Evolutionary conservation across 2,329 filamentous ascomycete species (phyloP), one percentile per base, ranked within the genome.

Genomic region (Colletotrichum lentis): DNA sequence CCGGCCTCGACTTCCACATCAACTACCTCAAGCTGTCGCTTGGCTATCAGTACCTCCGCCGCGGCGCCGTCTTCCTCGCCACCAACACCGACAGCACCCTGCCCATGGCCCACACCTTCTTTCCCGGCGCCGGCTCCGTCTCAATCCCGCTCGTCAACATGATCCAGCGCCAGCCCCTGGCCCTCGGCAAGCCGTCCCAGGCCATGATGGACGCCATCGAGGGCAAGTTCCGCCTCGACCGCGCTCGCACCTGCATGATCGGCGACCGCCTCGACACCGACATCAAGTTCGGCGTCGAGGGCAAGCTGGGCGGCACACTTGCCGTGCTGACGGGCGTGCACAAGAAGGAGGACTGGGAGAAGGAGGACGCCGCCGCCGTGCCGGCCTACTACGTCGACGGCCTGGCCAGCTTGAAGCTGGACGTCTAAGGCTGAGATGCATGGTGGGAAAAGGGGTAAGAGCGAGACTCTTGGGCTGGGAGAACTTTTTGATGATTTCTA

Each of bases 181-280:
- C 92, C 3, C 82, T 98, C 47, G 96, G 96, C 0, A 99, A 99
- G 82, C 96, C 96, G 3, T 97, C 93, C 77, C 94, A 97, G 82
- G 95, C 95, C 4, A 99, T 99, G 96, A 97, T 99, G 95, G 95
- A 98, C 78, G 94, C 96, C 3, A 91, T 99, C 65, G 95, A 98
- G 83, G 95, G 95, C 67, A 97, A 97, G 80, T 97, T 98, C 79
- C 86, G 91, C 72, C 91, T 99, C 62, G 90, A 98, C 77, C 87
- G 94, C 44, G 87, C 85, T 69, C 89, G 89, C 73, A 92, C 96
- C 1, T 98, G 96, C 80, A 99, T 99, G 96, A 87, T 99, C 50
- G 96, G 96, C 7, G 96, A 99, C 78, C 86, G 96, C 37, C 83
- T 97, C 71, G 92, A 98, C 78, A 99, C 96, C 0, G 96, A 99